Evolutionary conservation across 169 alveolate species (phyloP), one percentile per base, ranked within the genome.

Genomic region (Ichthyophthirius multifiliis): DNA sequence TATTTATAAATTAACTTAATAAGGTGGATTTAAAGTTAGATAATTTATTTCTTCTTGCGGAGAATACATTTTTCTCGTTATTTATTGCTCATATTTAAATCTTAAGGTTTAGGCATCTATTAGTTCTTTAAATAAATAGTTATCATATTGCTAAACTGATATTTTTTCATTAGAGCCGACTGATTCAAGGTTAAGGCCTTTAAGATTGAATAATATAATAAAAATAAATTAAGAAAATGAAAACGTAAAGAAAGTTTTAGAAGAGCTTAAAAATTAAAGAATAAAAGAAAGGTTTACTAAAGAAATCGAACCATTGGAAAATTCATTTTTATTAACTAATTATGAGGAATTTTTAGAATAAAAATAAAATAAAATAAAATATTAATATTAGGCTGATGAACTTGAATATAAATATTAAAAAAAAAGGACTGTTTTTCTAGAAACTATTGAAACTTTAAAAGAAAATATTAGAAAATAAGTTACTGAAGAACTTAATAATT

Each of bases 161-260:
- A 34, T 75, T 34, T 73, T 82, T 37, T 74, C 76, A n/a, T 34
- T 55, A 16, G 74, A 82, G n/a, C 81, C 81, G n/a, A 83, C 43
- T 12, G 83, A 82, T 73, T 64, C 67, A 10, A 55, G 39, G 12
- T 43, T 74, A 35, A 73, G 82, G 34, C 81, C 82, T 31, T 64
- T 74, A 10, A 41, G 81, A 23, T 43, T 82, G 31, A 82, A 82
- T 27, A 34, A 55, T 55, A 3, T 10, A 16, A 12, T 55, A 27
- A 55, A 23, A 5, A 13, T 55, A 27, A 39, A 55, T 27, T 16
- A n/a, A 10, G 71, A 55, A 27, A n/a, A 13, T 1, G 12, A 2
- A 2, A 55, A 55, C 3, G 10, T 27, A 27, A 4, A 55, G 16
- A 2, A 10, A 1, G 39, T 27, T 23, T 27, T 3, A 27, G 39